A percentile compares a stretch with the other conserved stretches of the same genome.
phyloP scores from a whole-genome alignment of 2,329 filamentous ascomycete species.

The Lizonia empirigonia region DNA sequence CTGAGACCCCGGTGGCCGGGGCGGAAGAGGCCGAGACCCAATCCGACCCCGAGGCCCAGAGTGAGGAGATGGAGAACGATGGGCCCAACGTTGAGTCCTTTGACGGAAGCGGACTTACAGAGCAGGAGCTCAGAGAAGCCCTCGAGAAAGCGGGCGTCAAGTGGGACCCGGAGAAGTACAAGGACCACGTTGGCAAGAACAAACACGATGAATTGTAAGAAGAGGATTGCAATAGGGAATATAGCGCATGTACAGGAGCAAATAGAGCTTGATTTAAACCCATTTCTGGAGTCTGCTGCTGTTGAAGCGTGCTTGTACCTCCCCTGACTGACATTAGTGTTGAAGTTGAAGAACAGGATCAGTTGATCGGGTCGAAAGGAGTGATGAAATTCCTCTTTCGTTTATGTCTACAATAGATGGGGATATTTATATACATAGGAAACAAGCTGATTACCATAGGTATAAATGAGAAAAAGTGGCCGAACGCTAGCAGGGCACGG shows the following conservation, averaged over 20 bases:
- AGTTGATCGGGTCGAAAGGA: too few relatives aligned
- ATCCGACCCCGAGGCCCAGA: constrained; percentile 29
- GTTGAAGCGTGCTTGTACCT: too few relatives aligned
- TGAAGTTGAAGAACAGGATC: too few relatives aligned
- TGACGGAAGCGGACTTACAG: constrained; percentile 30
- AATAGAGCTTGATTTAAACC: too few relatives aligned
- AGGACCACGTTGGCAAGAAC: constrained; percentile 44
- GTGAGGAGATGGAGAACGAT: constrained; percentile 28
- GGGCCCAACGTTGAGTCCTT: constrained; percentile 13
- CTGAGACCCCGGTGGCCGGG: constrained; percentile 30
- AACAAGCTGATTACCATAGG: too few relatives aligned
- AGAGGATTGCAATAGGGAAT: neutral
- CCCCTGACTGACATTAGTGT: too few relatives aligned
- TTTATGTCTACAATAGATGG: too few relatives aligned
- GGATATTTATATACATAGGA: too few relatives aligned
- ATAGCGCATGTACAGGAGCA: neutral
- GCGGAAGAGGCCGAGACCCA: constrained; percentile 42
- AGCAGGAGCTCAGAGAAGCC: constrained; percentile 40
- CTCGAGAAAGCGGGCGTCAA: constrained; percentile 42
- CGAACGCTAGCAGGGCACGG: too few relatives aligned
- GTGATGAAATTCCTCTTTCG: too few relatives aligned
- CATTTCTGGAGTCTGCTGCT: too few relatives aligned
- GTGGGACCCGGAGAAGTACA: constrained; percentile 32
- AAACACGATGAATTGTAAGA: constrained; percentile 38
- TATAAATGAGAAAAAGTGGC: too few relatives aligned